Base-by-base conservation (phyloP, 2,329 filamentous ascomycete genomes). In the Dactylellina sp. region DNA sequence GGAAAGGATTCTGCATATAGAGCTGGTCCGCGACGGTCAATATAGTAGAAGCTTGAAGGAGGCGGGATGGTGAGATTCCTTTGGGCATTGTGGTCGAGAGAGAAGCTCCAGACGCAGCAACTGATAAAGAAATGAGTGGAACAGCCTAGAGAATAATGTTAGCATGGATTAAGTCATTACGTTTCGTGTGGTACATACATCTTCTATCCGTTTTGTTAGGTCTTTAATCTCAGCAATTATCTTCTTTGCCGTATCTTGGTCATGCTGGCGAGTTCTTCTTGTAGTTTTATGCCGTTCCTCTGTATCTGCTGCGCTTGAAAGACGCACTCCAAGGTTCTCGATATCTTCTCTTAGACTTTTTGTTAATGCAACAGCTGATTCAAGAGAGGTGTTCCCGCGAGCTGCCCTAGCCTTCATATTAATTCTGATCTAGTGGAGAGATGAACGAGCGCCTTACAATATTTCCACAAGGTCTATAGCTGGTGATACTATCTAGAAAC, bases 381-480 rank as follows among this genome's bases (percentile, higher is more conserved):
- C 93, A 0, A 99, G 85, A 32, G 89, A 89, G 0, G 89, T 91
- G 76, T 92, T 91, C n/a, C 89, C 89, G 75, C 89, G 86, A 35
- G 89, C 89, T 72, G 89, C 88, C 77, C 85, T 87, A 63, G 18
- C 14, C 5, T 28, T 20, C 7, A 39, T 79, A 24, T 80, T 57
- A 57, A 62, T 18, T 32, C n/a, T 20, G 16, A 44, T 57, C 25
- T 7, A 20, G 35, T 3, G 1, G 11, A 25, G 28, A 70, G 18
- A 40, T 22, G 12, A 12, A 18, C 59, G 56, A 49, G 22, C 14
- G 28, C 79, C 85, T 78, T 81, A 91, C 89, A 95, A 95, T 78
- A 97, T 86, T 80, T 97, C 92, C 78, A 97, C 92, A 84, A 97
- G 89, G 80, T 97, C 92, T 79, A 96, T 94, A 7, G 92, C 91